Evolutionary conservation across 345 rosid genomes (phyloP).

Genomic region (Camelina neglecta): DNA sequence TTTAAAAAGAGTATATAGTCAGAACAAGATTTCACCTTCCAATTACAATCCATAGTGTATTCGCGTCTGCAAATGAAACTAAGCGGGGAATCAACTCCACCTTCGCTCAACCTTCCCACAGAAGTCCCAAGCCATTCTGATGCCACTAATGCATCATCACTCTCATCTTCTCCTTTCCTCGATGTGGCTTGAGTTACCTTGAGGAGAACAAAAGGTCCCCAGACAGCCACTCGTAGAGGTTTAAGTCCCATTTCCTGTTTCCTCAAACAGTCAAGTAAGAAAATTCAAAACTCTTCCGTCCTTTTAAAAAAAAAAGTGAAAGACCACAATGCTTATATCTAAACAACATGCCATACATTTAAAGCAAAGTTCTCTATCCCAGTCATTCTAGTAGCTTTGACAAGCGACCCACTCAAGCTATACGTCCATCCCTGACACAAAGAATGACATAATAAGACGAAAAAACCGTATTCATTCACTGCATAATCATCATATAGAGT

Average conservation of each 20-base stretch:
- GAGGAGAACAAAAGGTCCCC: constrained; percentile 94
- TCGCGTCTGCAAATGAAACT: constrained; percentile 73
- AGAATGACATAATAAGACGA: constrained; percentile 12
- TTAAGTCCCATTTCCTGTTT: constrained; percentile 81
- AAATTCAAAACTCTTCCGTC: constrained; percentile 35
- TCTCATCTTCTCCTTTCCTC: constrained; percentile 38
- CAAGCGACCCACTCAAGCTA: constrained; percentile 76
- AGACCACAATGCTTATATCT: neutral
- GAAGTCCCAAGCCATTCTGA: constrained; percentile 86
- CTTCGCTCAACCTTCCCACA: constrained; percentile 55
- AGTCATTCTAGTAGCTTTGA: constrained; percentile 70
- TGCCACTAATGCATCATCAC: constrained; percentile 44
- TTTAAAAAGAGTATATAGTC: neutral
- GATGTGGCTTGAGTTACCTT: constrained; percentile 51
- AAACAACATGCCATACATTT: constrained; percentile 48
- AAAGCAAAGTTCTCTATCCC: constrained; percentile 65
- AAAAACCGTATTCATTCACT: neutral
- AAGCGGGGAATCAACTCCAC: constrained; percentile 68
- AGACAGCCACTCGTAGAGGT: constrained; percentile 66
- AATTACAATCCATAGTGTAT: constrained; percentile 77
- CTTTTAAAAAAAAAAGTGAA: neutral
- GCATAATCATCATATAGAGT: neutral
- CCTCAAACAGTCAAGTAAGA: constrained; percentile 35
- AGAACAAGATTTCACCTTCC: constrained; percentile 69
- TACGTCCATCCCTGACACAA: constrained; percentile 87